These are phyloP conservation scores for Populus deltoides DNA, from an alignment of 345 rosid genomes.

Conservation along the genomic window DNA sequence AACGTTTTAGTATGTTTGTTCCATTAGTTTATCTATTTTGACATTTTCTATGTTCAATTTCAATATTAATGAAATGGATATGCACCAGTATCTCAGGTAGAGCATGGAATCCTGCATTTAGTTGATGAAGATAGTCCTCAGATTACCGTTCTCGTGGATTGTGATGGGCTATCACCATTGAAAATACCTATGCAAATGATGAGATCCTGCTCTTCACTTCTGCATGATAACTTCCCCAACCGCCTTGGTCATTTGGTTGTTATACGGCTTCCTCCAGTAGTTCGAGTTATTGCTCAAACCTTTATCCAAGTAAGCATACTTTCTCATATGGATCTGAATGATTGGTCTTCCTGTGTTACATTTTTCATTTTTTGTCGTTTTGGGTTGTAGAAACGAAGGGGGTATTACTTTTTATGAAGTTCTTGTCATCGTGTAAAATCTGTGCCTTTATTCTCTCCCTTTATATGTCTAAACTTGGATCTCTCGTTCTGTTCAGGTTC, in stretches of 20 bases:
- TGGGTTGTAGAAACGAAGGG: not conserved
- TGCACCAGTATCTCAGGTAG: slow-evolving; percentile 88
- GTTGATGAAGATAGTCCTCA: slow-evolving; percentile 53
- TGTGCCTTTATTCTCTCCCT: not conserved
- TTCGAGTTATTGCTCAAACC: slow-evolving; percentile 81
- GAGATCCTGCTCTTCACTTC: slow-evolving; percentile 77
- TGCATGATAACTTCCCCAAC: slow-evolving; percentile 90
- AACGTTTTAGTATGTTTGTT: not conserved
- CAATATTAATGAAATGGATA: slow-evolving; percentile 5
- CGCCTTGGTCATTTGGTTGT: slow-evolving; percentile 79
- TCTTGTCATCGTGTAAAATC: not conserved
- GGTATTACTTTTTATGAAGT: not conserved
- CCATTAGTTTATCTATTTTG: not conserved
- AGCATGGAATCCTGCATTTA: slow-evolving; percentile 66
- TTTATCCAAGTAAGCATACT: slow-evolving; percentile 64
- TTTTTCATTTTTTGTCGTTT: not conserved
- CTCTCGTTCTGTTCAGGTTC: slow-evolving; percentile 44
- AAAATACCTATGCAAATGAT: slow-evolving; percentile 88
- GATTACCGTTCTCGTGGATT: slow-evolving; percentile 80
- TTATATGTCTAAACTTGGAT: not conserved
- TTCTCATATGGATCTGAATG: not conserved
- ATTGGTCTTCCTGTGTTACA: not conserved
- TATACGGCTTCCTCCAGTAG: slow-evolving; percentile 82
- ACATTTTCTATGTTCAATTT: not conserved
- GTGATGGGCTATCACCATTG: slow-evolving; percentile 80